A percentile compares a stretch with the other conserved stretches of the same genome.
phyloP scores from a whole-genome alignment of 345 rosid genomes.

The Citrus cavaleriei region DNA sequence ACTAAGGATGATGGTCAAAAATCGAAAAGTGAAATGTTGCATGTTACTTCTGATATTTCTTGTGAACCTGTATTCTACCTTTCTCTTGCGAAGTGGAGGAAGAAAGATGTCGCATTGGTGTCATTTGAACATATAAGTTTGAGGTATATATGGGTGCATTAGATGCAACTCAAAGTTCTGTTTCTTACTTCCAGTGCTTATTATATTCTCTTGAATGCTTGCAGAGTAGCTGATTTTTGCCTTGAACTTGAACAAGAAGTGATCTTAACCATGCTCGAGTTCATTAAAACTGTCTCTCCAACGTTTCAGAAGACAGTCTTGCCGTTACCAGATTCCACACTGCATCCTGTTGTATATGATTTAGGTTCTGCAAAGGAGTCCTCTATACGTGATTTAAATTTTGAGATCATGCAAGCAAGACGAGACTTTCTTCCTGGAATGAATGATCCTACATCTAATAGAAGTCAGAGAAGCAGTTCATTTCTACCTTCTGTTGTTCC shows the following conservation, averaged over 20 bases:
- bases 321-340: conserved; percentile 51
- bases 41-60: conserved; percentile 30
- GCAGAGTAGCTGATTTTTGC: conserved; percentile 74
- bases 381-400: conserved; percentile 15
- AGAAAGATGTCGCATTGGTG: conserved; percentile 69
- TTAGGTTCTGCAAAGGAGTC: conserved; percentile 30
- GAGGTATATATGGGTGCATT: conserved; percentile 44
- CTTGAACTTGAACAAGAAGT: conserved; percentile 94
- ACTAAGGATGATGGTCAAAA: conserved; percentile 35
- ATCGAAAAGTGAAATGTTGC: conserved; percentile 32
- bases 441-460: conserved; percentile 28
- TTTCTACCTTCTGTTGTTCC: conserved; percentile 71
- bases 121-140: conserved; percentile 76
- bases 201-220: conserved; percentile 19
- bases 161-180: neutral
- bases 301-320: conserved; percentile 51
- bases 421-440: conserved; percentile 32
- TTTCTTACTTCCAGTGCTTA: conserved; percentile 18
- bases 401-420: conserved; percentile 28
- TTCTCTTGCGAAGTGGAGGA: conserved; percentile 73
- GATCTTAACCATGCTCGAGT: conserved; percentile 60
- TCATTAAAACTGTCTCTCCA: conserved; percentile 57
- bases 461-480: conserved; percentile 34
- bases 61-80: conserved; percentile 57
- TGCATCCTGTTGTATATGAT: conserved; percentile 34